Evolutionary conservation across 2,329 filamentous ascomycete genomes (phyloP), one percentile per base, ranked within the genome.

Genomic region (Tolypocladium ovalisporum): DNA sequence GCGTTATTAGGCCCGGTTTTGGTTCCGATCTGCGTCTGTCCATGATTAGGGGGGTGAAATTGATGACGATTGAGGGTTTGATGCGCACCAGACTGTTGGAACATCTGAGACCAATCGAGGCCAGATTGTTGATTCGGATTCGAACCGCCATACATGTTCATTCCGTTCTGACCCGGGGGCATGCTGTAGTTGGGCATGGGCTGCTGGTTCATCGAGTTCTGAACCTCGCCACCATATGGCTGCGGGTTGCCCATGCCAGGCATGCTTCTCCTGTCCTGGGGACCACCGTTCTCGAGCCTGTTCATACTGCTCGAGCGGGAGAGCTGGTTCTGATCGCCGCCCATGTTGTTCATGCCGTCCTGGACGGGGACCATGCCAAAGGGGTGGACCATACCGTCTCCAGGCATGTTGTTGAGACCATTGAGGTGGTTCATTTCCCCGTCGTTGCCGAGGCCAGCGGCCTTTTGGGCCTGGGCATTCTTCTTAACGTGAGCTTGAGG

Each of bases 401-500:
- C 73, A 61, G 78, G 75, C 69, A 85, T 79, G 70, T 79, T 81
- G 71, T 78, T 76, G 72, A 86, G 76, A 64, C 79, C 80, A 65
- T 83, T 83, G 67, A 86, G 79, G 62, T 85, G 81, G 69, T 78
- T 77, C 69, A 86, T 70, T 51, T 76, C 76, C 61, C 81, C 79
- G 47, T 83, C 80, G 56, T 75, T 74, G 63, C 75, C 75, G 64
- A 81, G 74, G 54, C 76, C 76, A 56, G 75, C 75, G 52, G 74
- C 72, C 72, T 86, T 83, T 66, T 85, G 81, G 24, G 78, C 77
- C 59, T 79, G 76, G 61, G 83, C 80, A 66, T 83, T 81, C 76
- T 91, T 92, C 79, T 91, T 93, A 68, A 94, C 81, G 74, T 95
- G 90, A 62, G 89, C 88, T 73, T 93, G 89, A 39, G 91, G 90